Evolutionary conservation across 2,329 filamentous ascomycete species (phyloP), one percentile per base, ranked within the genome.

Genomic region (Dactylellina haptotyla): DNA sequence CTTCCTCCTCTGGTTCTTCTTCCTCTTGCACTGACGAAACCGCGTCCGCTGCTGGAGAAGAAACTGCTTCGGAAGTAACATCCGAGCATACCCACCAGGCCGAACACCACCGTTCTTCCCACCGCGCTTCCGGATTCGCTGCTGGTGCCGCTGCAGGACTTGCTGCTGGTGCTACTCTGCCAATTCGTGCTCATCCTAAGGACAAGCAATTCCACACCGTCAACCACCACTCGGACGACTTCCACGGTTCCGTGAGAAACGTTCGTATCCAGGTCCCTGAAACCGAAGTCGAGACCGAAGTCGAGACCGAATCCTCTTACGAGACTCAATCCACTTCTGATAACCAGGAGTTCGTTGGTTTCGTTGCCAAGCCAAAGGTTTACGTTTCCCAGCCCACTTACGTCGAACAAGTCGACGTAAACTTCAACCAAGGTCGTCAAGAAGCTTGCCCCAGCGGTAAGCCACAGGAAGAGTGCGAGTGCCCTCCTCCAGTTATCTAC

Each of bases 221-320:
- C 72, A 63, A 70, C 43, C 65, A 71, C 18, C 54, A 75, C 75
- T 63, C 75, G 53, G 61, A 75, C 57, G 28, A 75, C 37, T 67
- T 67, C 50, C 58, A 76, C 54, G 53, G 37, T 30, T 16, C 14
- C 50, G 65, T 67, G 54, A 73, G 81, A 78, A 76, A 77, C 77
- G 79, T 80, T 80, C 76, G 82, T 78, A 70, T 72, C 43, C 45
- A 65, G 23, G 59, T 61, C 50, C 48, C 34, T 14, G 43, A 41
- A 59, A 23, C 71, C 51, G 65, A 77, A 34, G 16, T 61, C 50
- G 48, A 74, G 43, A 30, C 62, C 45, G 58, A 75, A 28, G 20
- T 25, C 70, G 65, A 61, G 39, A 72, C 54, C 51, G 61, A 72
- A 41, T 63, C 54, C 46, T 62, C 56, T 34, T 73, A 58, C 66